Evolutionary conservation across 2,329 filamentous ascomycete species (phyloP).

Genomic region (Penicillium vulpinum): DNA sequence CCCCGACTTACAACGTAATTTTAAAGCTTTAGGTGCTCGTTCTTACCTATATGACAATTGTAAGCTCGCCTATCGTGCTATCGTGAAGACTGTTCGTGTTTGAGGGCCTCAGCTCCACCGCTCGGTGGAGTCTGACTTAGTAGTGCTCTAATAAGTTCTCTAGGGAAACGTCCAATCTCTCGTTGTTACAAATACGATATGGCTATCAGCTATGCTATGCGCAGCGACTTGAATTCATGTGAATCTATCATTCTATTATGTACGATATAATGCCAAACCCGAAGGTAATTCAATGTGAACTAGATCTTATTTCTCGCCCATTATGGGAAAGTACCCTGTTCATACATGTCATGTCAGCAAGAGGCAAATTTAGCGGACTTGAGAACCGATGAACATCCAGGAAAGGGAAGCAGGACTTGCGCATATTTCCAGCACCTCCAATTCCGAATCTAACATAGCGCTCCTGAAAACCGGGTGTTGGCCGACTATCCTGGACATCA

Average conservation of each 20-base stretch:
- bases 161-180: too few species aligned
- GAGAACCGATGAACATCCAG: neutral
- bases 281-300: neutral
- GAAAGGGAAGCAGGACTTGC: slow-evolving; percentile 20
- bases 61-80: too few species aligned
- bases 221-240: too few species aligned
- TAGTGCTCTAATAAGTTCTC: too few species aligned
- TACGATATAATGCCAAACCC: too few species aligned
- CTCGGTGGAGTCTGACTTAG: too few species aligned
- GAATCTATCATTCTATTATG: neutral
- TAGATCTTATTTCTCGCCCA: neutral
- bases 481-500: neutral
- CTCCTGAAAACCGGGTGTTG: slow-evolving; percentile 6
- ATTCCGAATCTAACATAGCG: slow-evolving; percentile 25
- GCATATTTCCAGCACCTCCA: slow-evolving; percentile 26
- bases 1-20: too few species aligned
- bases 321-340: slow-evolving; percentile 9
- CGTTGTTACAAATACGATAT: neutral
- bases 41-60: too few species aligned
- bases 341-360: slow-evolving; percentile 3
- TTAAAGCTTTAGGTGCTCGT: too few species aligned
- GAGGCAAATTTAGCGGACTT: neutral
- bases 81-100: too few species aligned
- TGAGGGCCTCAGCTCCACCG: neutral
- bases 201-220: neutral